Evolutionary conservation across 805 yeast genomes (phyloP).

Genomic region (Monosporozyma siamensis): DNA sequence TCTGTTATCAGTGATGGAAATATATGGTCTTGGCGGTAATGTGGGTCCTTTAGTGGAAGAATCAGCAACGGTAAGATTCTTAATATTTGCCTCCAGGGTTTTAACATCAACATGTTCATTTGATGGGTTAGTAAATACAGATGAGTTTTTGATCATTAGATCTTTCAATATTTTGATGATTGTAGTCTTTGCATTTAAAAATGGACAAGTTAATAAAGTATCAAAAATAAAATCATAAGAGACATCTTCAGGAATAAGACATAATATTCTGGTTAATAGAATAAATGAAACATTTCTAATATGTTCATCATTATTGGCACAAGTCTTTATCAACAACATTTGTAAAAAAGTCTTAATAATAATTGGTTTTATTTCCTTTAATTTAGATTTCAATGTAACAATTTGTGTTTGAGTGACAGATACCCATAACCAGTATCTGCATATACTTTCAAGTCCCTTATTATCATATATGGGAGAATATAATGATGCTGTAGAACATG

Average conservation of each 20-base stretch:
- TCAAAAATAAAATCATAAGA: constrained; percentile 56
- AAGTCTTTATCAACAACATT: constrained; percentile 32
- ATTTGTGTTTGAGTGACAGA: constrained; percentile 19
- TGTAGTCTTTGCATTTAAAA: constrained; percentile 47
- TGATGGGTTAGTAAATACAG: neutral
- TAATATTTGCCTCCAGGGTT: neutral
- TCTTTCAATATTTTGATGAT: constrained; percentile 62
- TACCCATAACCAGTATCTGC: constrained; percentile 31
- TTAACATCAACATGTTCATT: neutral
- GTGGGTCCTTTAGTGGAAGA: constrained; percentile 8
- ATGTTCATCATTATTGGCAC: constrained; percentile 32
- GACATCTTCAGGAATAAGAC: constrained; percentile 45
- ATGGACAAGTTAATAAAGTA: constrained; percentile 61
- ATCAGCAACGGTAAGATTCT: neutral
- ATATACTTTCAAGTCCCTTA: constrained; percentile 22
- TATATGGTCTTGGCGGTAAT: constrained; percentile 32
- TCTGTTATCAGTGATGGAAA: constrained; percentile 37
- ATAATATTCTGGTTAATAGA: constrained; percentile 52
- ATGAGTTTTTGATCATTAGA: constrained; percentile 35
- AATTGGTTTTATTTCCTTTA: constrained; percentile 23
- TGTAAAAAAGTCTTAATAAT: constrained; percentile 35
- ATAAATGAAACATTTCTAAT: constrained; percentile 41
- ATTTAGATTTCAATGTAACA: constrained; percentile 10
- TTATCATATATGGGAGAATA: constrained; percentile 20
- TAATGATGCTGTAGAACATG: constrained; percentile 35